phyloP scores from a whole-genome alignment of 129 eudicot species.

The Logfia minima region DNA sequence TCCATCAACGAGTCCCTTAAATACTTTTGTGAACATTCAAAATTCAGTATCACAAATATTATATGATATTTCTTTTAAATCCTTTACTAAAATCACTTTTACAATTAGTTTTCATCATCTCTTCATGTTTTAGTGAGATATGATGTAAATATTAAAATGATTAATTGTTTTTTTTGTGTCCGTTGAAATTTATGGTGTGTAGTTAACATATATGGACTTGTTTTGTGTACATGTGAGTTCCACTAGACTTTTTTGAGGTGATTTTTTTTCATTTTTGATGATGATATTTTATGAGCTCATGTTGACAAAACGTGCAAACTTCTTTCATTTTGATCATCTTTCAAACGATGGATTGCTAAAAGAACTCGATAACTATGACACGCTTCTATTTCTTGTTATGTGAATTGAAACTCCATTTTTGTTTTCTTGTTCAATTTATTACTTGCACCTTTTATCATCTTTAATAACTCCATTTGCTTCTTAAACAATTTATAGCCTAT shows the following conservation, averaged over 20 bases:
- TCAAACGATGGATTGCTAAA: not conserved
- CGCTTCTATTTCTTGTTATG: not conserved
- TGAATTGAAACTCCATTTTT: not conserved
- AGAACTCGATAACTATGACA: not conserved
- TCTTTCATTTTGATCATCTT: not conserved
- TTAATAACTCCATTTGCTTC: not conserved
- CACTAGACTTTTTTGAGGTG: not conserved
- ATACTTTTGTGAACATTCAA: not conserved
- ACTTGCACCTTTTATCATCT: not conserved
- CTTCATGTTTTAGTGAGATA: no score
- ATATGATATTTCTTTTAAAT: no score
- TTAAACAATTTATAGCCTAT: no score
- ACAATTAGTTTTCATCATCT: no score
- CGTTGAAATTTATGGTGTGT: not conserved
- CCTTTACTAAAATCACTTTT: no score
- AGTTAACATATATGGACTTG: not conserved
- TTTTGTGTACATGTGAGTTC: slow-evolving; percentile 1
- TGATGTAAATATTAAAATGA: no score
- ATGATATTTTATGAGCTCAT: not conserved
- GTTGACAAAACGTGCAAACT: slow-evolving; percentile 10
- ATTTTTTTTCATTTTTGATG: no score
- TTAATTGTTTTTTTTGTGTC: not conserved
- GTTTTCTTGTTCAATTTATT: not conserved
- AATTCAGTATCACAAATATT: no score
- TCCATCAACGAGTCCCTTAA: not conserved